A percentile compares a stretch with the other conserved stretches of the same genome.
These are phyloP conservation scores for Hanseniaspora pseudoguilliermondii DNA, from an alignment of 805 yeast species.

Conservation along the genomic window DNA sequence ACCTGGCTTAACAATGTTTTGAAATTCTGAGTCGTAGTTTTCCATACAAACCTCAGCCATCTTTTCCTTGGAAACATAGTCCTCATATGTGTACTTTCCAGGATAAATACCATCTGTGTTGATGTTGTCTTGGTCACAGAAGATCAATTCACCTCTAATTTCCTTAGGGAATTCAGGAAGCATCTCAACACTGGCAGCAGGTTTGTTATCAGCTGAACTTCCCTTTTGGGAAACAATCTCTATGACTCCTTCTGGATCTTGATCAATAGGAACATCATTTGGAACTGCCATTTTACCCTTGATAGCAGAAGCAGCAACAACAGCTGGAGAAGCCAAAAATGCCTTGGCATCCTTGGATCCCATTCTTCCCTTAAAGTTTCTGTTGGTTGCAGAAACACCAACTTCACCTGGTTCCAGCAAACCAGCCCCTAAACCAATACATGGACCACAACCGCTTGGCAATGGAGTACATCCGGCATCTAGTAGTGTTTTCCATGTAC, in stretches of 20 bases:
- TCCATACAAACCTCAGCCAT: conserved; percentile 99
- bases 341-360: conserved; percentile 95
- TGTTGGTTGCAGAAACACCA: conserved; percentile 95
- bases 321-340: conserved; percentile 91
- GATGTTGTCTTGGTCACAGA: conserved; percentile 93
- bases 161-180: conserved; percentile 82
- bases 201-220: conserved; percentile 21
- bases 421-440: conserved; percentile 95
- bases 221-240: conserved; percentile 25
- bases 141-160: conserved; percentile 79
- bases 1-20: conserved; percentile 64
- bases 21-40: conserved; percentile 87
- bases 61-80: conserved; percentile 82
- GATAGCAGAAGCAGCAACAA: conserved; percentile 97
- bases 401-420: conserved; percentile 89
- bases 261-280: conserved; percentile 58
- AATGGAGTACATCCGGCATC: conserved; percentile 90
- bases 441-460: conserved; percentile 99
- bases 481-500: conserved; percentile 82
- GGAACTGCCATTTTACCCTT: conserved; percentile 89
- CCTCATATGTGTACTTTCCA: conserved; percentile 97
- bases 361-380: conserved; percentile 99
- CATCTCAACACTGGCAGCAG: conserved; percentile 46
- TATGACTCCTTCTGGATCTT: conserved; percentile 38
- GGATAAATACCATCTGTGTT: conserved; percentile 99